Evolutionary conservation across 345 rosid genomes (phyloP).

Genomic region (Syzygium grande): DNA sequence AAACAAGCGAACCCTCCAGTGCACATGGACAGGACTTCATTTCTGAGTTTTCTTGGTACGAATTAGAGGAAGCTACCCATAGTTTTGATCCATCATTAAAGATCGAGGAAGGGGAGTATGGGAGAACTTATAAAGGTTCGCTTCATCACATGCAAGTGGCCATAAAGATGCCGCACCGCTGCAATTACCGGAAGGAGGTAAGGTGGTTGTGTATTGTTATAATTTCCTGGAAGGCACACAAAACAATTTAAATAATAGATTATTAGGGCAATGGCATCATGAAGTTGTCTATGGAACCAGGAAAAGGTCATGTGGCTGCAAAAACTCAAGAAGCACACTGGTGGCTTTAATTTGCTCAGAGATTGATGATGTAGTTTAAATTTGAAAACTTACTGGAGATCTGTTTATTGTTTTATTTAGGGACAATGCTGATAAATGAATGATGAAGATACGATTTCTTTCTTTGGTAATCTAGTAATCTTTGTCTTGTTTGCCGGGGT

Average conservation of each 20-base stretch:
- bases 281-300: not conserved
- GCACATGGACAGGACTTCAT: slow-evolving; percentile 5
- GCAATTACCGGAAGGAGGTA: slow-evolving; percentile 20
- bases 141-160: slow-evolving; percentile 29
- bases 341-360: not conserved
- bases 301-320: not conserved
- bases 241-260: not conserved
- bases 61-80: slow-evolving; percentile 27
- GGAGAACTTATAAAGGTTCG: slow-evolving; percentile 20
- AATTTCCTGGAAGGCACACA: not conserved
- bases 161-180: slow-evolving; percentile 17
- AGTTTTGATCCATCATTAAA: slow-evolving; percentile 16
- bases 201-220: not conserved
- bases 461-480: not conserved
- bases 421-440: not conserved
- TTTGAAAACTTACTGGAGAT: not conserved
- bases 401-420: not conserved
- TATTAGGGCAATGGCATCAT: not conserved
- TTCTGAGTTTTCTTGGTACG: slow-evolving; percentile 13
- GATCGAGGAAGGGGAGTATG: slow-evolving; percentile 19
- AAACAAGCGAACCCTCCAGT: slow-evolving; percentile 7
- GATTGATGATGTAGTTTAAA: not conserved
- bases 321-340: not conserved
- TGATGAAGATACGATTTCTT: not conserved
- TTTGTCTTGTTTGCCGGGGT: not conserved